Percentiles rank a stretch among this genome's conserved stretches.
Evolutionary conservation across 2,329 filamentous ascomycete genomes (phyloP).

Genomic region (Ascosphaera aggregata): DNA sequence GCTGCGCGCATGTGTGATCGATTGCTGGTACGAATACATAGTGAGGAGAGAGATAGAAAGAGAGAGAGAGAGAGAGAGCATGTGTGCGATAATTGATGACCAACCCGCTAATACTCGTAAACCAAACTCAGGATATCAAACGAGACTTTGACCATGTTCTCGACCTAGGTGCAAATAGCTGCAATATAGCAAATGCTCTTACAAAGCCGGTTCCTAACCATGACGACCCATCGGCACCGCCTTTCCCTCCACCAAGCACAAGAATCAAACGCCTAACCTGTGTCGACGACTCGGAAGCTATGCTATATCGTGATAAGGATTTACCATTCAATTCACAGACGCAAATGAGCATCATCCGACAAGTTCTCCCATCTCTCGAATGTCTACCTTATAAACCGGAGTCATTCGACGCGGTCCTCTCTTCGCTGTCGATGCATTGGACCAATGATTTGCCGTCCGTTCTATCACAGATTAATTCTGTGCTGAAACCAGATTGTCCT

Average conservation of each 20-base stretch:
- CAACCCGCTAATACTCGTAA: no score
- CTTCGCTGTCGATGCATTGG: constrained; percentile 83
- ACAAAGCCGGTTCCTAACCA: constrained; percentile 42
- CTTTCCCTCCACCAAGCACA: constrained; percentile 28
- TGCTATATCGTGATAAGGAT: constrained; percentile 56
- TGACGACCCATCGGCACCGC: constrained; percentile 13
- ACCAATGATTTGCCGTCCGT: constrained; percentile 85
- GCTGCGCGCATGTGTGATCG: constrained; percentile 66
- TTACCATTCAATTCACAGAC: constrained; percentile 43
- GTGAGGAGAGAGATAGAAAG: no score
- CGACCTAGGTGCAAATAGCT: constrained; percentile 86
- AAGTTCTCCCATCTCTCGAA: constrained; percentile 45
- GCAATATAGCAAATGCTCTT: constrained; percentile 72
- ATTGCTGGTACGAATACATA: constrained; percentile 35
- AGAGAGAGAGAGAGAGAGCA: no score
- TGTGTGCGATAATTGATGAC: no score
- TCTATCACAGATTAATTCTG: constrained; percentile 59
- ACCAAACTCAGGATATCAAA: constrained; percentile 47
- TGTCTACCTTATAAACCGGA: constrained; percentile 50
- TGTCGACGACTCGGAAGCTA: constrained; percentile 52
- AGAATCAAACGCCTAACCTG: constrained; percentile 51
- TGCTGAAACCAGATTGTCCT: constrained; percentile 73
- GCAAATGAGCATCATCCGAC: constrained; percentile 41
- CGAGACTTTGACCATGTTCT: constrained; percentile 63
- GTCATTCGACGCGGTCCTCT: constrained; percentile 75